Base-by-base conservation (phyloP, 2,329 filamentous ascomycete species). In the Colletotrichum lupini region DNA sequence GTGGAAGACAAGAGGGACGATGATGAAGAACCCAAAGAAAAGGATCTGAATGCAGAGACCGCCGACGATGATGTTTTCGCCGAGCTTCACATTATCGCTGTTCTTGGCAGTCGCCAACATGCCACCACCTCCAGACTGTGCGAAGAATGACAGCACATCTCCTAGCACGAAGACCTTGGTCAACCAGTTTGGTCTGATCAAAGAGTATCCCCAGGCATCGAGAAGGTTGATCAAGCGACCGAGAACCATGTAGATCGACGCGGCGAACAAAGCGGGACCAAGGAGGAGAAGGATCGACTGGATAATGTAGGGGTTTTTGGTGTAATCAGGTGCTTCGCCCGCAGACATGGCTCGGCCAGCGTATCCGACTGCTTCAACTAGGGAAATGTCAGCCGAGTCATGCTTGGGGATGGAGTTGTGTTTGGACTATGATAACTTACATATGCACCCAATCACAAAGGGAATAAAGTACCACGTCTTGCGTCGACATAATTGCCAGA, bases 131-230 rank as follows among this genome's bases (percentile, higher is more conserved):
- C 80, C 81, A 19, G 81, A 81, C 77, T 91, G 89, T 3, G 89
- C 78, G 2, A 85, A 42, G 76, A 91, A 87, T 1, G 86, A 87
- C 5, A 89, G 49, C 2, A 90, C 77, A 73, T 91, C 89, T 37
- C 88, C 87, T 3, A 78, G 66, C 4, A 92, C 88, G 71, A 91
- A 91, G 35, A 87, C 80, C 67, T 85, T 87, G 3, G 89, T 90
- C 7, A 91, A 78, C 83, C 85, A 86, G 3, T 73, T 75, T 3
- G 79, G 75, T 3, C 74, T 78, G 22, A 85, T 78, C 52, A 83
- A 61, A 1, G 81, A 81, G 70, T 79, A 79, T 0, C 76, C 66
- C 37, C 83, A 79, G 8, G 80, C 83, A 19, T 81, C 80, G 5
- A 85, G 79, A 37, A 81, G 79, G 9, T 77, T 77, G 52, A 87